phyloP scores from a whole-genome alignment of 192 early-diverging fungal species.

The Chytriomyces hyalinus region DNA sequence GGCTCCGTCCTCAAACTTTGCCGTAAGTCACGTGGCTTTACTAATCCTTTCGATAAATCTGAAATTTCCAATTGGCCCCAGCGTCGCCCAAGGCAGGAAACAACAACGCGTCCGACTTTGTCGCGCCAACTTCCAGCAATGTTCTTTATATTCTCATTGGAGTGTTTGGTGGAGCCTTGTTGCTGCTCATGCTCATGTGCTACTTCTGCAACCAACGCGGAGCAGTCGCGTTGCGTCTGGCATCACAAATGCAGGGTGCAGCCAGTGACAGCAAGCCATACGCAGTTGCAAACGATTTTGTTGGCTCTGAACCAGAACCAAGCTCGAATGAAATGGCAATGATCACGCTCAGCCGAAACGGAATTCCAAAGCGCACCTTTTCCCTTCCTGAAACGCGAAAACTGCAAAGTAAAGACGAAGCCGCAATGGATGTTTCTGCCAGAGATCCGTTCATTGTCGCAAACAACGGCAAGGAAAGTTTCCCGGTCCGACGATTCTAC shows the following conservation, averaged over 20 bases:
- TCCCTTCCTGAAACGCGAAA: constrained; percentile 29
- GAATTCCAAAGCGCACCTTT: constrained; percentile 34
- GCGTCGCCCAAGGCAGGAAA: constrained; percentile 1
- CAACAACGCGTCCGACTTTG: constrained; percentile 30
- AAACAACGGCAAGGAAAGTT: constrained; percentile 41
- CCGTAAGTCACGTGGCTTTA: constrained; percentile 3
- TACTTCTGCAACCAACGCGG: constrained; percentile 30
- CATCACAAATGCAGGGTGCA: neutral
- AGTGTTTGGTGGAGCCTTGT: constrained; percentile 16
- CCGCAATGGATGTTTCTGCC: constrained; percentile 20
- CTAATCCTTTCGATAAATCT: neutral
- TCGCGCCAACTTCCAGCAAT: constrained; percentile 3
- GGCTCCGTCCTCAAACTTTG: neutral
- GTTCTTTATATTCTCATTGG: constrained; percentile 23
- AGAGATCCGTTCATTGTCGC: constrained; percentile 37
- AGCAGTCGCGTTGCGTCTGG: constrained; percentile 13
- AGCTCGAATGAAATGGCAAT: constrained; percentile 21
- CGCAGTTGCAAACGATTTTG: neutral
- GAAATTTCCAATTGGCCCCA: neutral
- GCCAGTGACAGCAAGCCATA: neutral
- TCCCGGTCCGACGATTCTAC: constrained; percentile 42
- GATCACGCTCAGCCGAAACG: constrained; percentile 30
- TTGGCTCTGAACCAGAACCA: neutral
- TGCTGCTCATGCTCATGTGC: constrained; percentile 13
- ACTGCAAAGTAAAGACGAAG: constrained; percentile 20